Base-by-base conservation (phyloP, 192 early-diverging fungal genomes). In the Dissophora globulifera region DNA sequence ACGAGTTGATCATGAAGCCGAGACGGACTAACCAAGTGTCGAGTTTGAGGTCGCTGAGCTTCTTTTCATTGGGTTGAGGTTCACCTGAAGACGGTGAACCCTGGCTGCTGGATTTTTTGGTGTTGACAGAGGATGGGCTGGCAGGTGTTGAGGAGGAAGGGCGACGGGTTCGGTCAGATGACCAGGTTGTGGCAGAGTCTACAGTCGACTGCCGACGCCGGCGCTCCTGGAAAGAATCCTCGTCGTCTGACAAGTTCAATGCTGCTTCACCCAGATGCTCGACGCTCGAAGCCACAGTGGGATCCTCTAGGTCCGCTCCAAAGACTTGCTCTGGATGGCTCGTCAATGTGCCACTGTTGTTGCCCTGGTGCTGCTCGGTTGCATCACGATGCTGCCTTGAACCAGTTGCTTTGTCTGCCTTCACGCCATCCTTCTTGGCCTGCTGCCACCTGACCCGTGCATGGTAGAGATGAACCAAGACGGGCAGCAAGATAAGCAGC, bases 1-100 rank as follows among this genome's bases (percentile, higher is more conserved):
- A 0, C 1, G 54, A 59, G 45, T 81, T 84, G 26, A 82, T 56
- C 0, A 61, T 6, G 10, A 68, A 68, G 2, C 82, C 82, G 0
- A 78, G 9, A 20, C 84, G 72, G 17, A 87, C 54, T 20, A 83
- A 43, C 82, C 86, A 81, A 7, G 74, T 53, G 27, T 87, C 84
- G 26, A 81, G 79, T 43, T 56, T 48, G 5, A 69, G 45, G 35
- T 55, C 58, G 30, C 48, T 32, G 6, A 22, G 47, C 2, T 25
- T 29, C 19, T 69, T 35, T 52, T 64, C 62, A 0, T 19, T 22
- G 31, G 40, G 41, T 22, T 27, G 59, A 8, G 55, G 22, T 19
- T 30, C 23, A 13, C 46, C 4, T n/a, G 54, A 16, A 9, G 3
- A 11, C 4, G 42, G 0, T 38, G 59, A 50, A n/a, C n/a, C n/a